Base-by-base conservation (phyloP, 306 rosid genomes). In the Lablab purpureus region DNA sequence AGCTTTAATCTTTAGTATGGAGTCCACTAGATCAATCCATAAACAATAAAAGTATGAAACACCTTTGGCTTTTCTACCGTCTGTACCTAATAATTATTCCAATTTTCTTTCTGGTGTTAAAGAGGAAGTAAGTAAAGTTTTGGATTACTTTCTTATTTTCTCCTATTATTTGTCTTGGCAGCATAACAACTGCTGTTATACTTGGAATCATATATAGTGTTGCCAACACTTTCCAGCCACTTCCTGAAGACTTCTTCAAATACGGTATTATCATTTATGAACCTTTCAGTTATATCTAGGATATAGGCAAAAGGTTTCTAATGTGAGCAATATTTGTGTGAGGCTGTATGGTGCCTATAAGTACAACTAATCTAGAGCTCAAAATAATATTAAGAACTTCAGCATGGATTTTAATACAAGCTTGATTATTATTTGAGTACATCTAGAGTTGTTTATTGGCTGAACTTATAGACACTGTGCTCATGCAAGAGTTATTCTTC, bases 151-250 rank as follows among this genome's bases (percentile, higher is more conserved):
- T 75, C 78, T 73, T 47, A 67, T 18, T 49, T 34, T 66, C 17
- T 21, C 28, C 51, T 32, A 17, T 74, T 55, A 4, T 40, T 81
- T 87, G 25, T 75, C 84, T 84, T 82, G 78, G 85, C 86, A 94
- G 98, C 79, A 80, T 92, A 82, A 89, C 97, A 28, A 96, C 99
- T 78, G 94, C 91, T 72, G 91, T 84, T 71, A 74, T 91, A 71
- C 97, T 96, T 79, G 96, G 82, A 81, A 78, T 96, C 87, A 73
- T 96, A 74, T 93, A 78, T 81, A 65, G 87, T 7, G 84, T 90
- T 71, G 90, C 89, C 79, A 90, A 84, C 86, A 67, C 87, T 50
- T 96, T 86, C 84, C 85, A 90, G 72, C 97, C 97, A 34, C 89
- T 93, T 59, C 97, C 97, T 13, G 88, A 90, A 69, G 99, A 85